Evolutionary conservation across 1,284 basidiomycete genomes (phyloP), one percentile per base, ranked within the genome.

Genomic region (Ceratobasidium sp.): DNA sequence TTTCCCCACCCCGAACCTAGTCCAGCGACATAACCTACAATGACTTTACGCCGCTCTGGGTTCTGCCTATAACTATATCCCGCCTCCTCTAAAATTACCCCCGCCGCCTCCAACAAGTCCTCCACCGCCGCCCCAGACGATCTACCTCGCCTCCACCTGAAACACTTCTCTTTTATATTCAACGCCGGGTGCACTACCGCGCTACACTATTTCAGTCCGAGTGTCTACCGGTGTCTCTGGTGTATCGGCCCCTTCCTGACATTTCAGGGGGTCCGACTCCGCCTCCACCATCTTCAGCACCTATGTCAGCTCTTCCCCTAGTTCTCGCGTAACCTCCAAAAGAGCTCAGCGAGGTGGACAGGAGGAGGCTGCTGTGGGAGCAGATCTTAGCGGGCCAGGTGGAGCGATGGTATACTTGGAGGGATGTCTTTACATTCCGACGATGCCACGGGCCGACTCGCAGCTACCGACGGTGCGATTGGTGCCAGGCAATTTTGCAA

Each of bases 101-200:
- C 66, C 21, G 9, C 52, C 49, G 54, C 66, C n/a, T 70, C 73
- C 59, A 55, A 59, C n/a, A 23, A 38, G 9, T 69, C 66, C 61
- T 35, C 58, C 38, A 49, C 44, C 32, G 44, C 11, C 11, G n/a
- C 69, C 18, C 32, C 70, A 57, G 61, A 58, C 67, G 16, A 54
- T 66, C 38, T 49, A 46, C 18, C 54, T 9, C 50, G 21, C 47
- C 70, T 26, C 14, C 14, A n/a, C 43, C 63, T 9, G 52, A 47
- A 13, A 73, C 73, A 16, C 54, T 69, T 18, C 66, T 54, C n/a
- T 69, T 69, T 47, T 54, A 50, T 23, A 77, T 75, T 9, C 79
- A 76, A 30, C 84, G 90, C 57, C 91, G 90, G 91, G 91, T 88
- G 3, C 77, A 75, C 32, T 92, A 89, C 76, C 88, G 89, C 2